These are phyloP conservation scores for Solanum peruvianum DNA, from an alignment of 257 asterid genomes.

Conservation along the genomic window DNA sequence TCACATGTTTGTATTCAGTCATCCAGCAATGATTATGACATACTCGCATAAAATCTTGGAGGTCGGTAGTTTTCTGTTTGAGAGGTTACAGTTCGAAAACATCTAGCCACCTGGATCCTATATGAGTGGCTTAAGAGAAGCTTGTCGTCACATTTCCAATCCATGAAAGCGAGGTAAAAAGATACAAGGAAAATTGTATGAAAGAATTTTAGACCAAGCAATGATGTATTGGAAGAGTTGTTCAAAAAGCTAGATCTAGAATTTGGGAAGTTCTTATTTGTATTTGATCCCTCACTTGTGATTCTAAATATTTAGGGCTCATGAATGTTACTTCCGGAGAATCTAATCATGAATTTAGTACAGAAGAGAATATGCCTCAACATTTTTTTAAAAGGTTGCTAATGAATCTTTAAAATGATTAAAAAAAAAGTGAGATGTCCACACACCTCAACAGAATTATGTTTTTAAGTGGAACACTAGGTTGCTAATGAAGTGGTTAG, in stretches of 20 bases:
- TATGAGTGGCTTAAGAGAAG: constrained; percentile 78
- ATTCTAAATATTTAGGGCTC: no score
- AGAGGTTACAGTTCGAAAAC: constrained; percentile 64
- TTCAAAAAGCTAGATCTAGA: neutral
- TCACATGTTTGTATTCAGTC: constrained; percentile 62
- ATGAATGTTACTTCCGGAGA: no score
- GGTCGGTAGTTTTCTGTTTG: constrained; percentile 53
- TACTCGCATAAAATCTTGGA: constrained; percentile 50
- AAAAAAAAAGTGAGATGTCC: no score
- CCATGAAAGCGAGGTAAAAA: constrained; percentile 20
- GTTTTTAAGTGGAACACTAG: no score
- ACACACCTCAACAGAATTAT: no score
- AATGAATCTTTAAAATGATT: no score
- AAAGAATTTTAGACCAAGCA: neutral
- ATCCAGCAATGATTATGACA: constrained; percentile 63
- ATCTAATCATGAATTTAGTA: no score
- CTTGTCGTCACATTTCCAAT: constrained; percentile 42
- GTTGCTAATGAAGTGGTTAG: no score
- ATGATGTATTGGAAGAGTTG: neutral
- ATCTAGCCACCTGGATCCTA: constrained; percentile 87
- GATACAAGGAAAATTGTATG: constrained; percentile 19
- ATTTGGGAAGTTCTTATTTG: neutral
- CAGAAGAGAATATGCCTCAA: no score
- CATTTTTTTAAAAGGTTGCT: no score
- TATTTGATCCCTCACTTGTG: neutral